Conservation (phyloP, 2,329 filamentous ascomycete species). For the Monilinia aucupariae region DNA sequence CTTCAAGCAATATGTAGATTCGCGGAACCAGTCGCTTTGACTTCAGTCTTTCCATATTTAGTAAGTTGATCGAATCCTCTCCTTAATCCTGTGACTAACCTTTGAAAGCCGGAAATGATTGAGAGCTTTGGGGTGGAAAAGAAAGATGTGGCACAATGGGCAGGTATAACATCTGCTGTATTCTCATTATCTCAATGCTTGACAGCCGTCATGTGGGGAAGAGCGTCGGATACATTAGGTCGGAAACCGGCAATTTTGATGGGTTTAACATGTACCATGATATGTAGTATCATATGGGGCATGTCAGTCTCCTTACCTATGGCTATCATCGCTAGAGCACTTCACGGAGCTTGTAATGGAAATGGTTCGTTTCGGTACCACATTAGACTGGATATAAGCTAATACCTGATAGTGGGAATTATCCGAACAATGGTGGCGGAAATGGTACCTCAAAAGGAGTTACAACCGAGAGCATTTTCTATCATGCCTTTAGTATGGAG, state of each 20-base stretch:
- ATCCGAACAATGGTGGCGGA: constrained; percentile 89
- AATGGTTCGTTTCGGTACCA: constrained; percentile 50
- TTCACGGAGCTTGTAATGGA: constrained; percentile 82
- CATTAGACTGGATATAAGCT: constrained; percentile 18
- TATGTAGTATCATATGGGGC: constrained; percentile 75
- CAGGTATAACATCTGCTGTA: constrained; percentile 65
- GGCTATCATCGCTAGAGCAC: constrained; percentile 69
- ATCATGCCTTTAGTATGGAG: constrained; percentile 92
- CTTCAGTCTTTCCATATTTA: constrained; percentile 42
- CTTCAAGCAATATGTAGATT: constrained; percentile 67
- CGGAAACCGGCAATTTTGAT: constrained; percentile 75
- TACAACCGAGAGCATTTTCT: constrained; percentile 85
- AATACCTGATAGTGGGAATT: constrained; percentile 61
- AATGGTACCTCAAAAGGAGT: constrained; percentile 78
- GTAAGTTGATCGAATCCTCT: constrained; percentile 31
- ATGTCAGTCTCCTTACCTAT: constrained; percentile 73
- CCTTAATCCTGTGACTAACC: constrained; percentile 21
- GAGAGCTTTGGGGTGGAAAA: constrained; percentile 67
- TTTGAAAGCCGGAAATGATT: constrained; percentile 72
- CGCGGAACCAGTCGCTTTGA: constrained; percentile 68
- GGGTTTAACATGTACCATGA: constrained; percentile 73
- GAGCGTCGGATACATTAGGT: constrained; percentile 70
- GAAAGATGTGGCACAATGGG: constrained; percentile 73
- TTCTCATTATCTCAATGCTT: constrained; percentile 68
- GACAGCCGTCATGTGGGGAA: constrained; percentile 70